phyloP scores from a whole-genome alignment of 2,329 filamentous ascomycete species.

The Nothophoma quercina region DNA sequence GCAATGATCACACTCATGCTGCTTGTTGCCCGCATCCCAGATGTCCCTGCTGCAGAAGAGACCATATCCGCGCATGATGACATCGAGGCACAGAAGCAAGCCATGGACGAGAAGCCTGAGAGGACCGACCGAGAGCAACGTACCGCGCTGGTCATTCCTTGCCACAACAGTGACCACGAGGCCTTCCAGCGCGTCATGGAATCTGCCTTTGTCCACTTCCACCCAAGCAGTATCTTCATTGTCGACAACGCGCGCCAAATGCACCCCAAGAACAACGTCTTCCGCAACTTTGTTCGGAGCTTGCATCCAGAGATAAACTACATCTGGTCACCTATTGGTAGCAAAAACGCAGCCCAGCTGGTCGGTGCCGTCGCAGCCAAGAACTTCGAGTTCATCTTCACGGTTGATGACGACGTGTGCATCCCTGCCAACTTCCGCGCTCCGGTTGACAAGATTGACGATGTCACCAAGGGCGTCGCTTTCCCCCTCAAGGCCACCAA shows the following conservation, averaged over 20 bases:
- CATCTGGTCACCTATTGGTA: constrained; percentile 29
- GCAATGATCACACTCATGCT: constrained; percentile 21
- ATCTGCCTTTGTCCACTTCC: constrained; percentile 22
- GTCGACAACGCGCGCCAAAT: constrained; percentile 24
- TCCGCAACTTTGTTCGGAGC: constrained; percentile 23
- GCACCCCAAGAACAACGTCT: constrained; percentile 10
- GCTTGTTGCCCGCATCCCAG: constrained; percentile 5
- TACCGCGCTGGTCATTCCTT: constrained; percentile 17
- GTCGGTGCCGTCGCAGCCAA: constrained; percentile 25
- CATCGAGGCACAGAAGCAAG: constrained; percentile 10
- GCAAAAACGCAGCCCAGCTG: constrained; percentile 28
- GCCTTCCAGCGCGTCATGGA: constrained; percentile 16
- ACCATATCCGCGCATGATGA: constrained; percentile 3
- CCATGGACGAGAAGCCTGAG: constrained; percentile 2
- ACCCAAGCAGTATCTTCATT: constrained; percentile 23
- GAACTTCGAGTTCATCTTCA: constrained; percentile 24
- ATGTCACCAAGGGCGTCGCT: constrained; percentile 23
- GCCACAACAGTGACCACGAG: constrained; percentile 17
- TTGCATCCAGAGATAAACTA: constrained; percentile 23
- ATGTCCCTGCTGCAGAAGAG: constrained; percentile 2
- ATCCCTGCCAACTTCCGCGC: constrained; percentile 23
- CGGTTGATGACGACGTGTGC: constrained; percentile 28
- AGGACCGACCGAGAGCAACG: constrained; percentile 4
- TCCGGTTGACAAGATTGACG: constrained; percentile 22
- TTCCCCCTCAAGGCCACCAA: constrained; percentile 27